Evolutionary conservation across 176 grass and related monocot genomes (phyloP), one percentile per base, ranked within the genome.

Genomic region (Ensete ventricosum): DNA sequence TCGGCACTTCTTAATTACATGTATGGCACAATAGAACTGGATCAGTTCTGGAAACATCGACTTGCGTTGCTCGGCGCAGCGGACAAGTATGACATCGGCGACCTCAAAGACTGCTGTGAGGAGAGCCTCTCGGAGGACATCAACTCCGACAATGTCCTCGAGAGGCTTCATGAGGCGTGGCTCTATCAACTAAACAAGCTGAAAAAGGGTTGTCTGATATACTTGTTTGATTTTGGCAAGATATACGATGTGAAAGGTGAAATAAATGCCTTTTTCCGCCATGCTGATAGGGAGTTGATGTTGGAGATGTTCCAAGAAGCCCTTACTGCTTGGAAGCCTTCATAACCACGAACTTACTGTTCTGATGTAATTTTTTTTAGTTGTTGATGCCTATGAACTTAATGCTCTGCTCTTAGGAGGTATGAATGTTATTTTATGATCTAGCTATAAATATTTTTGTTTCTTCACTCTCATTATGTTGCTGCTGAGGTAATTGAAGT

Each of bases 51-150:
- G 90, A 88, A 90, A 76, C 85, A 98, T 74, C 82, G 88, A 0
- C 22, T 93, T 3, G 16, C 90, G 2, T 86, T 93, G 53, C 85
- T 98, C 11, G 86, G 81, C 0, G 90, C 88, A 4, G 88, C 90
- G 0, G 84, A 98, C 48, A 98, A 98, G 83, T 98, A 93, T 5
- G 76, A 80, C 29, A 82, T 93, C 2, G 8, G 24, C 0, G 88
- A 91, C 25, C 77, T 98, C 53, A 93, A 91, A 80, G 74, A 75
- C 69, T 93, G 94, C 62, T 98, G 94, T 3, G 94, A 98, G 82
- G 90, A 93, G 82, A 93, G 94, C 82, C 86, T 98, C 34, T 62
- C 89, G 62, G 94, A 93, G 70, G 94, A 98, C 13, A 91, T 93
- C 10, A 83, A 20, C 73, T 82, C 87, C 8, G 57, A 75, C 22